Evolutionary conservation across 2,329 filamentous ascomycete genomes (phyloP), one percentile per base, ranked within the genome.

Genomic region (Pseudogymnoascus sp.): DNA sequence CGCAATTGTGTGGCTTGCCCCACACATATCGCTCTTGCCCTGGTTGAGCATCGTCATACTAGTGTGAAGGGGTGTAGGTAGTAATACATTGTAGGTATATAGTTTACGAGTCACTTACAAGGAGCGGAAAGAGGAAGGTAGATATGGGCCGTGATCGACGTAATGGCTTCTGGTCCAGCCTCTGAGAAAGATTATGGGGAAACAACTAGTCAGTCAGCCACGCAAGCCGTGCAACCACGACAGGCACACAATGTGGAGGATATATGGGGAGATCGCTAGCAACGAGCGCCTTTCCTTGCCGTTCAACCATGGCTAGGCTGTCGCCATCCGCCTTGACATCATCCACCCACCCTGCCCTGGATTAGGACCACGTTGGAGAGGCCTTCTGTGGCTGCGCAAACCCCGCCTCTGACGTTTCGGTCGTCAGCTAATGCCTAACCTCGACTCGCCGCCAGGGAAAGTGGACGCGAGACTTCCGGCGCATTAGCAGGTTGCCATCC

Each of bases 401-500:
- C 46, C 26, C n/a, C 26, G 46, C 46, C 46, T 56, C 26, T 33
- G 26, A 56, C 26, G 33, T 33, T 56, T 8, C 7, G n/a, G 19
- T 56, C 46, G 5, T 56, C 26, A 56, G 33, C 46, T 56, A 56
- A 19, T 56, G n/a, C 19, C 26, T 4, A 16, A 33, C n/a, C 8
- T 56, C 16, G n/a, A 33, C 26, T 56, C 28, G 26, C n/a, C 10
- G n/a, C 46, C 46, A 33, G 26, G 46, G 46, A 56, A 56, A 5
- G n/a, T 33, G 0, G 26, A 33, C 26, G 46, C 46, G 28, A 22
- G 46, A 19, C 26, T 19, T 56, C n/a, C n/a, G 26, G 46, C 26
- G 28, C 46, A 7, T 56, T 56, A 56, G 46, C 46, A 56, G 46
- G 46, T 56, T 56, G 2, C 46, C 46, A 56, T 56, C 46, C 46